A percentile compares a stretch with the other conserved stretches of the same genome.
Evolutionary conservation across 2,329 filamentous ascomycete genomes (phyloP).

Genomic region (Arachnomyces sp.): DNA sequence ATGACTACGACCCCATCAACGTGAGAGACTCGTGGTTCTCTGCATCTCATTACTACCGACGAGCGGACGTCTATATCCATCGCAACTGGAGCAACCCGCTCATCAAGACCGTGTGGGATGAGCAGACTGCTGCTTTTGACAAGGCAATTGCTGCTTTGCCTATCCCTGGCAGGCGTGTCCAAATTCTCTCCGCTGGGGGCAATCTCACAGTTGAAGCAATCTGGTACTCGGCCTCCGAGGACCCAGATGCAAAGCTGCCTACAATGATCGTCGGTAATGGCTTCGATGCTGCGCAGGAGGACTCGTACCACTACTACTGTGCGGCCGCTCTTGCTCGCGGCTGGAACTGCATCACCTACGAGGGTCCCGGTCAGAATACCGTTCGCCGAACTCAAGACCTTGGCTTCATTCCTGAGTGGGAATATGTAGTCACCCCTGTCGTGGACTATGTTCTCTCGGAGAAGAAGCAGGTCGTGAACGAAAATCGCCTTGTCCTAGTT

Average conservation of each 20-base stretch:
- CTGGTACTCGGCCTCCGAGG: constrained; percentile 21
- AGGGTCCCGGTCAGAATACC: constrained; percentile 38
- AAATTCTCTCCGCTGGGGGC: constrained; percentile 17
- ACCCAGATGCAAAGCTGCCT: constrained; percentile 10
- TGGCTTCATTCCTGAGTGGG: constrained; percentile 39
- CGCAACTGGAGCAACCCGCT: constrained; percentile 34
- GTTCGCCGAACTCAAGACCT: constrained; percentile 33
- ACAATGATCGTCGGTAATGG: constrained; percentile 23
- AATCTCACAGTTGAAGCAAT: constrained; percentile 31
- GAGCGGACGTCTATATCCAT: constrained; percentile 37
- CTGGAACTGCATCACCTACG: constrained; percentile 37
- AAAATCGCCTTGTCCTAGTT: constrained; percentile 26
- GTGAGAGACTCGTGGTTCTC: constrained; percentile 27
- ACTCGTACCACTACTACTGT: constrained; percentile 32
- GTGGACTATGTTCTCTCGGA: constrained; percentile 26
- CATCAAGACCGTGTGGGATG: constrained; percentile 31
- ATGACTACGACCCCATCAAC: constrained; percentile 8
- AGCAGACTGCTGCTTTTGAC: constrained; percentile 30
- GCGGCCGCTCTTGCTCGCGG: constrained; percentile 30
- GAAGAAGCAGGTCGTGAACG: constrained; percentile 22
- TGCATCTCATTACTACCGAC: constrained; percentile 34
- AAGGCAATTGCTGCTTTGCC: constrained; percentile 29
- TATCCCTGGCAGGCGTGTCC: constrained; percentile 27
- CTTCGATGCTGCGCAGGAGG: constrained; percentile 38
- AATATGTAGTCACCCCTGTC: constrained; percentile 31